phyloP scores from a whole-genome alignment of 108 stramenopile species.

The Schizochytrium sp. region DNA sequence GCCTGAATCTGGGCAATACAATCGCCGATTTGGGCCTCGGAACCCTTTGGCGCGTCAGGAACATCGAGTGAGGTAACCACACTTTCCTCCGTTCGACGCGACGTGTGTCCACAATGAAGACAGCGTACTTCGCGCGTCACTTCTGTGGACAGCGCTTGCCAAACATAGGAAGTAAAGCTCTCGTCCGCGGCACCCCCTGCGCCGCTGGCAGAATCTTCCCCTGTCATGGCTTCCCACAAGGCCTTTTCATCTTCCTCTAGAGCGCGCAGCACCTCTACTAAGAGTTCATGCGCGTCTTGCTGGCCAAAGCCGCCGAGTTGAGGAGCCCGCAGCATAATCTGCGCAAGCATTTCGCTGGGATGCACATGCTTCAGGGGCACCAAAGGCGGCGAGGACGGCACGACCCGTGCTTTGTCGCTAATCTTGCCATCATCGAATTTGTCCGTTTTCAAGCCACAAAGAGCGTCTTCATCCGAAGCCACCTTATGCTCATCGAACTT shows the following conservation, averaged over 20 bases:
- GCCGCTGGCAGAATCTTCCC: not conserved
- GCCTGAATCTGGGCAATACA: not conserved
- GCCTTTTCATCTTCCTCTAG: not conserved
- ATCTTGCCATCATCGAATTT: too few species aligned
- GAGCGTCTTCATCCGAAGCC: too few species aligned
- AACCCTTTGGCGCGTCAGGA: not conserved
- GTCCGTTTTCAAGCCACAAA: too few species aligned
- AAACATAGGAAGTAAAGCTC: not conserved
- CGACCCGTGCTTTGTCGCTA: too few species aligned
- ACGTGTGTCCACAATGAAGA: not conserved
- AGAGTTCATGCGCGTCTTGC: not conserved
- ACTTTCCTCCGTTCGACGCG: conserved; percentile 9
- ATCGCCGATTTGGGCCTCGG: not conserved
- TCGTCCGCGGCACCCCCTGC: not conserved
- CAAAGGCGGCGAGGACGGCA: too few species aligned
- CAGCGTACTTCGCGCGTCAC: not conserved
- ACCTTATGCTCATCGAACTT: too few species aligned
- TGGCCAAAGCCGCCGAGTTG: not conserved
- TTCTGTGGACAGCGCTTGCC: not conserved
- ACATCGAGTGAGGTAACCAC: not conserved
- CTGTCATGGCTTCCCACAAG: not conserved
- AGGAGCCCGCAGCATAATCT: not conserved
- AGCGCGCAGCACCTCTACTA: not conserved
- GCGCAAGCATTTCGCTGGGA: not conserved
- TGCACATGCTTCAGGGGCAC: not conserved